Percentiles rank a stretch among this genome's conserved stretches.
These are phyloP conservation scores for Malassezia pachydermatis DNA, from an alignment of 1,284 basidiomycete species.

Conservation along the genomic window DNA sequence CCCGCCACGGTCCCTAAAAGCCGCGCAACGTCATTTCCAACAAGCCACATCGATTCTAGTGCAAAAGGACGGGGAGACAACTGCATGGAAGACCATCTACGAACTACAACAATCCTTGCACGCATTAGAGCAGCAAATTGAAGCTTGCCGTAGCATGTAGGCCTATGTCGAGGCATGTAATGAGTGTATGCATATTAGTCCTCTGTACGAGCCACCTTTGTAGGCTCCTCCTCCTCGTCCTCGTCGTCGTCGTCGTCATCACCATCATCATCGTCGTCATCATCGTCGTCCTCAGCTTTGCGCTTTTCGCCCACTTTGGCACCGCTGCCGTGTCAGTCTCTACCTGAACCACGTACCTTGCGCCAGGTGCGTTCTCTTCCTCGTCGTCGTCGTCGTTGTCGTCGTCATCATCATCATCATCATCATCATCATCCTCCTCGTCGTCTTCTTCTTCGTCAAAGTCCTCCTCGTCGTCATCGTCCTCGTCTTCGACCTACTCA, in stretches of 20 bases:
- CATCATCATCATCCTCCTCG: constrained; percentile 15
- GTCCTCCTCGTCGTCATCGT: constrained; percentile 7
- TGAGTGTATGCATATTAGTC: too few relatives aligned
- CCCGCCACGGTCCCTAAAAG: constrained; percentile 20
- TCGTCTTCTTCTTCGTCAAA: constrained; percentile 11
- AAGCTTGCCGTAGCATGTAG: background rate
- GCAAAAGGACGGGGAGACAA: background rate
- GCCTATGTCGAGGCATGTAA: background rate
- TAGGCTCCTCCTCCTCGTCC: background rate
- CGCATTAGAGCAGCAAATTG: constrained; percentile 3
- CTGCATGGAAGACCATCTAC: background rate
- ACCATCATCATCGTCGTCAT: constrained; percentile 14
- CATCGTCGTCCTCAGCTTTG: constrained; percentile 20
- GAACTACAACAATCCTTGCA: background rate
- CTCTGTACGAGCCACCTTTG: constrained; percentile 9
- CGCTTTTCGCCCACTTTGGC: constrained; percentile 13
- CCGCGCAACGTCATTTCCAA: constrained; percentile 23
- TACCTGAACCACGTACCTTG: too few relatives aligned
- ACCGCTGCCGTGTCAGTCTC: too few relatives aligned
- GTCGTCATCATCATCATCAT: constrained; percentile 7
- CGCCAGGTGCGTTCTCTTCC: background rate
- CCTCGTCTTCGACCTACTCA: constrained; percentile 2
- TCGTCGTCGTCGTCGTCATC: constrained; percentile 13
- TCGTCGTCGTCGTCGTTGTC: constrained; percentile 8
- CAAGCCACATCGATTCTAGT: background rate